Conservation (phyloP, 2,329 filamentous ascomycete species). For the Fusarium agapanthi region DNA sequence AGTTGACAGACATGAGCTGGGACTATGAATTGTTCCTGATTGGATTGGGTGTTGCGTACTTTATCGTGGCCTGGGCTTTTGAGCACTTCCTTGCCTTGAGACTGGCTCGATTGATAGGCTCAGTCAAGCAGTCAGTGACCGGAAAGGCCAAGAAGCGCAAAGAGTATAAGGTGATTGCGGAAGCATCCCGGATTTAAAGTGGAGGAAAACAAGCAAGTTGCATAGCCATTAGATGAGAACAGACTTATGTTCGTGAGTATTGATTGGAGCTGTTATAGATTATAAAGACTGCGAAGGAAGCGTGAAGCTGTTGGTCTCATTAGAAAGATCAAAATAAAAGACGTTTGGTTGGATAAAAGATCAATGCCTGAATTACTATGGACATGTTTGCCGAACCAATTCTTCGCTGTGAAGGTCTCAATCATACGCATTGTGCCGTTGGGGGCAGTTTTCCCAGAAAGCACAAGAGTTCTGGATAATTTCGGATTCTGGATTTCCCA, state of each 20-base stretch:
- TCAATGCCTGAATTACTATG: neutral
- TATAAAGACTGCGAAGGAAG: neutral
- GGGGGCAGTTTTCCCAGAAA: too few relatives aligned
- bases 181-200: conserved; percentile 54
- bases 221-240: neutral
- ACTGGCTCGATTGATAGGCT: conserved; percentile 74
- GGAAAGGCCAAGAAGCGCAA: conserved; percentile 79
- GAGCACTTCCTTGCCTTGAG: conserved; percentile 77
- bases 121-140: conserved; percentile 64
- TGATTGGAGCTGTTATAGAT: neutral
- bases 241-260: neutral
- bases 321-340: neutral
- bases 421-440: neutral
- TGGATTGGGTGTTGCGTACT: conserved; percentile 72
- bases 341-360: neutral
- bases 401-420: neutral
- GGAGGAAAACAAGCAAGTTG: neutral
- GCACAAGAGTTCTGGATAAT: neutral
- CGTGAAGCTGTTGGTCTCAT: neutral
- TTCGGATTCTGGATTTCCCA: neutral
- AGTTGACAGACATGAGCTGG: conserved; percentile 79
- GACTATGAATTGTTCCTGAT: conserved; percentile 80
- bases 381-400: neutral
- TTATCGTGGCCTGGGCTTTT: conserved; percentile 73
- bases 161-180: conserved; percentile 82